Evolutionary conservation across 371 early-diverging fungal genomes (phyloP), one percentile per base, ranked within the genome.

Genomic region (Lichtheimia hyalospora): DNA sequence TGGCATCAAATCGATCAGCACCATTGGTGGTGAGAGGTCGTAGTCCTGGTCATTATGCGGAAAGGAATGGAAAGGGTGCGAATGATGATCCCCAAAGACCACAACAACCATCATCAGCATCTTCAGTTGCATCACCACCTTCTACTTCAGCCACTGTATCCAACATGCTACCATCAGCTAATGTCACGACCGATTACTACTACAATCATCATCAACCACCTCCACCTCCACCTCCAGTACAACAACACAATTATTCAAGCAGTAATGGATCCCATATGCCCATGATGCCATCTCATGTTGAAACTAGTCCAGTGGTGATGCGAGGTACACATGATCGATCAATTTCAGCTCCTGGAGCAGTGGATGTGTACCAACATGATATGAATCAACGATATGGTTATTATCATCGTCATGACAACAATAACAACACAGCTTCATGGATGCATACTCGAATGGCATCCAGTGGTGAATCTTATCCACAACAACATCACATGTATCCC

Each of bases 1-100:
- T 94, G 0, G 95, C 93, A 5, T 68, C 77, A 5, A 79, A 77
- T 18, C 81, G 82, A 27, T 93, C 94, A 3, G 83, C 88, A 15
- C 86, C 88, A 18, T 71, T 96, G 2, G 93, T 96, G 0, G 96
- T 96, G 2, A 86, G 96, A 41, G 96, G 96, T 25, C 84, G 95
- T 49, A 89, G 93, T 39, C 95, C 96, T 1, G 93, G 95, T 8
- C 95, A 96, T 64, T 96, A 95, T 61, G 78, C 85, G 24, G 90
- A 91, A 46, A 5, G 46, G 3, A 21, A 6, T 21, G 46, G 46
- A 46, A 46, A 21, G 21, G 10, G 16, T 21, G 46, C 2, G 1
- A 25, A 4, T n/a, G 54, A 49, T n/a, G 59, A 40, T 8, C 15
- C 40, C 8, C 7, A 40, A 12, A 40, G 51, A 21, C 16, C 52